Conservation (phyloP, 208 protist genomes). For the Porcisia deanei region DNA sequence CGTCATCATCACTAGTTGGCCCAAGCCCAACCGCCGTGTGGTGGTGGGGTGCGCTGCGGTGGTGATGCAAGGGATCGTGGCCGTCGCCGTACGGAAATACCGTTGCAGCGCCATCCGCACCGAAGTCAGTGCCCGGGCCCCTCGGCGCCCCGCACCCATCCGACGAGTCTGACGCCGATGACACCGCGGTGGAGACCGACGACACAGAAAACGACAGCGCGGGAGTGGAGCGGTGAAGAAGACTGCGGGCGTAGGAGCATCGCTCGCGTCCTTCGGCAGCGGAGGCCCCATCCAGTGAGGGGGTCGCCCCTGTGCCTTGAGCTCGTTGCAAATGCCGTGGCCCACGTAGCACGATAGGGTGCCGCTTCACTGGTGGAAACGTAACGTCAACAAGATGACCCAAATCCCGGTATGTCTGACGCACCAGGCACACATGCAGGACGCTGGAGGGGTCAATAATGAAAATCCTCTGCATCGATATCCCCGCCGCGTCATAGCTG, state of each 20-base stretch:
- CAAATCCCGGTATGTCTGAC: constrained; percentile 79
- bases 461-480: constrained; percentile 86
- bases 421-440: constrained; percentile 75
- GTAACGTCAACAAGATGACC: constrained; percentile 80
- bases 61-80: constrained; percentile 1
- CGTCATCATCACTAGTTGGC: neutral
- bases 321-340: constrained; percentile 12
- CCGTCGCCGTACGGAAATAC: neutral
- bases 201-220: constrained; percentile 14
- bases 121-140: neutral
- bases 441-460: constrained; percentile 85
- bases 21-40: neutral
- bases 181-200: neutral
- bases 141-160: constrained; percentile 3
- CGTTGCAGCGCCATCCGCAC: neutral
- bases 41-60: neutral
- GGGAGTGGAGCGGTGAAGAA: constrained; percentile 25
- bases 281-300: neutral
- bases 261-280: constrained; percentile 5
- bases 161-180: neutral
- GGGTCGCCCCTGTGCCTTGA: neutral
- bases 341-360: constrained; percentile 15
- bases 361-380: constrained; percentile 65
- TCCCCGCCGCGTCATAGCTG: constrained; percentile 79
- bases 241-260: constrained; percentile 15